phyloP scores from a whole-genome alignment of 2,329 filamentous ascomycete genomes.

The Colletotrichum scovillei region DNA sequence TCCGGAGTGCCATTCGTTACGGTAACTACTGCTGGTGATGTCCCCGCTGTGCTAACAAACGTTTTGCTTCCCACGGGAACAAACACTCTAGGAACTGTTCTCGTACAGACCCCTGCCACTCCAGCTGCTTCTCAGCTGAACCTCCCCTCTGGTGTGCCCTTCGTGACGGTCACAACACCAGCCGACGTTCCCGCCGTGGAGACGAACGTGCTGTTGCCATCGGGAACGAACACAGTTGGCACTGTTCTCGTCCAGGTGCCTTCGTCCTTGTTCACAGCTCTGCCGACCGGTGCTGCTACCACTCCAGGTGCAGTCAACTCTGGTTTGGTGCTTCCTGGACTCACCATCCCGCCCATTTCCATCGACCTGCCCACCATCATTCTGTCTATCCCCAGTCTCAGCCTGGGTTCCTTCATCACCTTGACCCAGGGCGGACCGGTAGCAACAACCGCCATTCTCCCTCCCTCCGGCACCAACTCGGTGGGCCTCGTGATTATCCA shows the following conservation, averaged over 20 bases:
- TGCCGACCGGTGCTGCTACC: neutral
- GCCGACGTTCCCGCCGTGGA: neutral
- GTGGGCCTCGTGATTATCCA: conserved; percentile 28
- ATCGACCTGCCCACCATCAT: neutral
- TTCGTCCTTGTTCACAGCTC: conserved; percentile 12
- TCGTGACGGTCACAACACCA: conserved; percentile 2
- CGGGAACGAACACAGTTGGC: conserved; percentile 14
- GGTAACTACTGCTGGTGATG: neutral
- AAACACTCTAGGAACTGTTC: neutral
- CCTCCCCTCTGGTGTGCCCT: conserved; percentile 17
- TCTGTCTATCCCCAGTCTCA: neutral
- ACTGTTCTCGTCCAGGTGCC: conserved; percentile 26
- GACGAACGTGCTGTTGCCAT: neutral
- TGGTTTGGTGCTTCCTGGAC: conserved; percentile 1
- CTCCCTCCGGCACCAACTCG: conserved; percentile 23
- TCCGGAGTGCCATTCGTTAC: conserved; percentile 21
- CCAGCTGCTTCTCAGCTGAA: neutral
- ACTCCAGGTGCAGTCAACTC: neutral
- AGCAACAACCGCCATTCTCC: conserved; percentile 5
- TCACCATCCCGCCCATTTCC: neutral
- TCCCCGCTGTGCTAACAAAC: neutral
- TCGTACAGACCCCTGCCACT: conserved; percentile 16
- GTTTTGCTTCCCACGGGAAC: neutral
- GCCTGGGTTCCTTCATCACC: conserved; percentile 2
- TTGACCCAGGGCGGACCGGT: conserved; percentile 15